phyloP scores from a whole-genome alignment of 768 basidiomycete genomes.

The Pulveroboletus sp. region DNA sequence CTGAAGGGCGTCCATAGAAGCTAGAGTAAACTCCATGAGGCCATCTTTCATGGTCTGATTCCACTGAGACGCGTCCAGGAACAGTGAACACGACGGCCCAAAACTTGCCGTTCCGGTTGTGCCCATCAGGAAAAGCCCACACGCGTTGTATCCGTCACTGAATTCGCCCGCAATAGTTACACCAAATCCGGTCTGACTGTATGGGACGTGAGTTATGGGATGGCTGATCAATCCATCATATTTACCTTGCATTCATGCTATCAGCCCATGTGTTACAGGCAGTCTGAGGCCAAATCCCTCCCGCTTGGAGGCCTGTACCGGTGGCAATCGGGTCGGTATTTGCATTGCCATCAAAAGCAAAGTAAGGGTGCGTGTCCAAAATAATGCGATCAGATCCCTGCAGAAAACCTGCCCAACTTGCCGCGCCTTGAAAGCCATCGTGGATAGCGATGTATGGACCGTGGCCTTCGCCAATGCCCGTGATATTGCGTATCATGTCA shows the following conservation, averaged over 20 bases:
- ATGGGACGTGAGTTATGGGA: constrained; percentile 1
- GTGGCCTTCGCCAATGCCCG: constrained; percentile 66
- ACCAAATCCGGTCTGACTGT: constrained; percentile 57
- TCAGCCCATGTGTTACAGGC: constrained; percentile 63
- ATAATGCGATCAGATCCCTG: constrained; percentile 59
- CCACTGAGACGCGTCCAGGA: constrained; percentile 51
- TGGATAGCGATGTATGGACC: constrained; percentile 60
- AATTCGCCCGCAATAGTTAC: constrained; percentile 77
- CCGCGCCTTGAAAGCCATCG: constrained; percentile 54
- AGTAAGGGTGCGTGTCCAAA: constrained; percentile 69
- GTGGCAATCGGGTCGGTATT: constrained; percentile 33
- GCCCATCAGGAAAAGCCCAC: constrained; percentile 51
- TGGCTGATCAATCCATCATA: not conserved
- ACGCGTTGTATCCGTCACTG: constrained; percentile 63
- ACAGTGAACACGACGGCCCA: constrained; percentile 40
- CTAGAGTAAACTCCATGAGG: constrained; percentile 47
- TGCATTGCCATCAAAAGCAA: constrained; percentile 50
- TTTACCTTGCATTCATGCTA: constrained; percentile 44
- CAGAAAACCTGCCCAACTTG: constrained; percentile 47
- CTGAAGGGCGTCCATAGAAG: constrained; percentile 65
- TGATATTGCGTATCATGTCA: constrained; percentile 66
- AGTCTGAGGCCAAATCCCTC: constrained; percentile 44
- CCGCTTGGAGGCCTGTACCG: constrained; percentile 31
- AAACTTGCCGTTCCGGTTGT: constrained; percentile 26
- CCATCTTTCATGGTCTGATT: constrained; percentile 49